Percentiles rank a stretch among this genome's conserved stretches.
Evolutionary conservation across 306 rosid species (phyloP).

Genomic region (Adenanthera pavonina): DNA sequence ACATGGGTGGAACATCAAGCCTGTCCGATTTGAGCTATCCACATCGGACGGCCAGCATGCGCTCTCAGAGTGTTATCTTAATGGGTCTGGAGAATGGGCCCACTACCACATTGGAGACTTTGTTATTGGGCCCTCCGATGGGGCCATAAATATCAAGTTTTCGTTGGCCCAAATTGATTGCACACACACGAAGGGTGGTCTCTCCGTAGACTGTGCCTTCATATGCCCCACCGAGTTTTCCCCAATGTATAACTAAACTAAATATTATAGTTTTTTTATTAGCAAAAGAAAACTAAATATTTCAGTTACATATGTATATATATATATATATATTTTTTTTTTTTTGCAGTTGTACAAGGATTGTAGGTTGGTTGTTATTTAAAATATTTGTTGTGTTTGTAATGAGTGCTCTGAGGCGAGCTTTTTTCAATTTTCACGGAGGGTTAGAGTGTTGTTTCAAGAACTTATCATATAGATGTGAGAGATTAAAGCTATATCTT

Average conservation of each 20-base stretch:
- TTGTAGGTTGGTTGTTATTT: too few species aligned
- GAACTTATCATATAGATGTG: too few species aligned
- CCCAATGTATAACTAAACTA: not conserved
- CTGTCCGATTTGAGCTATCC: constrained; percentile 70
- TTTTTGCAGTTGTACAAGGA: too few species aligned
- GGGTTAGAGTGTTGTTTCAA: too few species aligned
- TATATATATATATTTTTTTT: too few species aligned
- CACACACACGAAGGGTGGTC: constrained; percentile 92
- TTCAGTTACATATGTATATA: too few species aligned
- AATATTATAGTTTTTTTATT: not conserved
- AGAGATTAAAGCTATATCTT: too few species aligned
- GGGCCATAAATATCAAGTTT: constrained; percentile 55
- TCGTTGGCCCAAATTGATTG: constrained; percentile 92
- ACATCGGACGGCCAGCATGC: constrained; percentile 71
- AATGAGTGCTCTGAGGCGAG: too few species aligned
- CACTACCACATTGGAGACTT: constrained; percentile 75
- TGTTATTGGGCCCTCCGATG: constrained; percentile 37
- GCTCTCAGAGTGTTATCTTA: constrained; percentile 51
- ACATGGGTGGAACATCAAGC: constrained; percentile 89
- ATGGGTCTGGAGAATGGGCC: constrained; percentile 62
- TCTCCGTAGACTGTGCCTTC: constrained; percentile 70
- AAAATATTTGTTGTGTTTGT: too few species aligned
- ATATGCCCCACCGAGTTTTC: constrained; percentile 49
- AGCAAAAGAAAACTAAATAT: too few species aligned
- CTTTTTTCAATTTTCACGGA: too few species aligned